Evolutionary conservation across 306 rosid species (phyloP).

Genomic region (Styphnolobium japonicum): DNA sequence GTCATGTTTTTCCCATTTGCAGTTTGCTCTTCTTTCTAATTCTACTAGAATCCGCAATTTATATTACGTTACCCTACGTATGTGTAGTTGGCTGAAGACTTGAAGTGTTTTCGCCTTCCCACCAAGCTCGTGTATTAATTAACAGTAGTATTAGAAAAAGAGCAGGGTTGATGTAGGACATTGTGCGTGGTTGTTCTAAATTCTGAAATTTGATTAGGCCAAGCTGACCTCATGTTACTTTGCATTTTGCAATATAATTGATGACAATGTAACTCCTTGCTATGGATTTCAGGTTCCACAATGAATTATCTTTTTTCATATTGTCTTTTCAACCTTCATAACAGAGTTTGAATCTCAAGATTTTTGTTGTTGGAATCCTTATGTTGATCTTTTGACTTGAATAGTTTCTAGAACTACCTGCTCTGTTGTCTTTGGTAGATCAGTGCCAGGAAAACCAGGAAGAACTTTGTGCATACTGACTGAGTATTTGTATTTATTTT

Average conservation of each 20-base stretch:
- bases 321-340: constrained; percentile 1
- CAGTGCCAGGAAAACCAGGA: background rate
- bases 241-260: constrained; percentile 5
- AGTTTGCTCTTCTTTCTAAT: background rate
- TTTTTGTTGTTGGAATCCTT: background rate
- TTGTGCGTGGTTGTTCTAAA: background rate
- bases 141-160: background rate
- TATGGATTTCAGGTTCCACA: background rate
- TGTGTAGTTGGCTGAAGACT: background rate
- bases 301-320: background rate
- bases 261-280: background rate
- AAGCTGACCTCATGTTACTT: background rate
- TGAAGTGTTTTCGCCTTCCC: background rate
- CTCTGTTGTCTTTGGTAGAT: background rate
- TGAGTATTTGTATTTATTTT: background rate
- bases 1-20: background rate
- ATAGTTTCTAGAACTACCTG: background rate
- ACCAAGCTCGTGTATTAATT: background rate
- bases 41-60: background rate
- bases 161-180: background rate
- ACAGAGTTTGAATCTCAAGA: background rate
- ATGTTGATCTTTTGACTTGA: background rate
- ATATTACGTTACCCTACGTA: background rate
- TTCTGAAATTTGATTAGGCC: background rate
- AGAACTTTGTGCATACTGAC: background rate